Evolutionary conservation across 148 eudicot genomes (phyloP), one percentile per base, ranked within the genome.

Genomic region (Spergularia marina): DNA sequence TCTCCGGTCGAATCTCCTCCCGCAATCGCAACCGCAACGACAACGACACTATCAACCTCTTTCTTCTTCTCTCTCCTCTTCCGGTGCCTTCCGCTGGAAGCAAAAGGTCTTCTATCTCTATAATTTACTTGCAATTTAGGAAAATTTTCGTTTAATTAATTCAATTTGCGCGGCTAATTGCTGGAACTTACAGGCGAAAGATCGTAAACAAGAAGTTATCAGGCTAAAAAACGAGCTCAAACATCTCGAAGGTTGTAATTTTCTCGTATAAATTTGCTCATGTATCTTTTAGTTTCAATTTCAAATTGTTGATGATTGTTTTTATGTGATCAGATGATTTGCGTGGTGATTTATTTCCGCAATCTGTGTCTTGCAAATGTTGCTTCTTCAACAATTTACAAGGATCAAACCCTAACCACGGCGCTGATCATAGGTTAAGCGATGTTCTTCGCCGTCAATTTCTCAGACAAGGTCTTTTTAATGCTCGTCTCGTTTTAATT

Each of bases 381-480:
- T 89, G 89, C 72, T 95, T 95, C 85, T 91, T 87, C 67, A 85
- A 75, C 67, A 82, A 88, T 80, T 71, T 88, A 83, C 90, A 88
- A 79, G 78, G 56, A 74, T 53, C 80, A 65, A 86, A 85, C 60
- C 71, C 86, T 81, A 88, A 53, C 54, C 77, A 76, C 15, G 79
- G 75, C 53, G 84, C 80, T 64, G 87, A 89, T 74, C 65, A 71
- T 68, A 83, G 86, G 59, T 71, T 86, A 36, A 79, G 75, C 67
- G 98, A 95, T 81, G 91, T 89, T 75, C 82, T 92, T 76, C 92
- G 82, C 17, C 84, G 97, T 56, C 76, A 92, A 84, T 95, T 95
- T 87, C 91, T 92, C 68, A 89, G 97, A 92, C 90, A 86, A 92
- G 97, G 98, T 95, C n/a, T 34, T 12, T 0, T 18, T 20, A 10